Base-by-base conservation (phyloP, 148 eudicot species). In the Diospyros lotus region DNA sequence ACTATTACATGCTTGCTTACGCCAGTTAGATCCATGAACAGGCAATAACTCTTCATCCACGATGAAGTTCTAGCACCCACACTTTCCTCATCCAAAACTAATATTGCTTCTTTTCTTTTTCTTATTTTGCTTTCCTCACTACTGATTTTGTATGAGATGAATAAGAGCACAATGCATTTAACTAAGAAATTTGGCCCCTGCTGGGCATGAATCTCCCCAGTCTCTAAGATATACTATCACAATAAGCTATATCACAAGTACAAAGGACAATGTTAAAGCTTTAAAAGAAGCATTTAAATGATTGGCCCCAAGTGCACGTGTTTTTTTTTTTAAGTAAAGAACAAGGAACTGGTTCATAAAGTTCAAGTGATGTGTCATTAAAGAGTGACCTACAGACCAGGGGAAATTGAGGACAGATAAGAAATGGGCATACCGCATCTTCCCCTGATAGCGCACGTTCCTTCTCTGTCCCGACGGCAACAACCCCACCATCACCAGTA, bases 381-480 rank as follows among this genome's bases (percentile, higher is more conserved):
- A 55, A 56, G 15, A 44, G 4, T 43, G 8, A 60, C 61, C 64
- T 54, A 41, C 69, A 54, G 12, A 39, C 9, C 58, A 75, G 41
- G 17, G 39, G 42, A 66, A 61, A 44, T 56, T 18, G 28, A 8
- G 9, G 56, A 28, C 40, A 15, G 75, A 66, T 53, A 72, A 70
- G 73, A 42, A 58, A 71, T 62, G 14, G 73, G 75, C 88, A 88
- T 81, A 93, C 98, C 39, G 98, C 98, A 79, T 93, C 98, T 80
- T 93, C 98, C 82, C 93, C 98, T 53, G 98, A 87, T 77, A 93
- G 86, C 12, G 77, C 80, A 58, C 90, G 91, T 78, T 93, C 98
- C 88, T 87, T 93, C 58, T 87, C 97, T 66, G 98, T 91, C 78
- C 98, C 97, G 10, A 89, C 89, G 80, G 91, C 98, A 56, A 94